Conservation (phyloP, 2,329 filamentous ascomycete species). For the Chaetomiaceae sp. region DNA sequence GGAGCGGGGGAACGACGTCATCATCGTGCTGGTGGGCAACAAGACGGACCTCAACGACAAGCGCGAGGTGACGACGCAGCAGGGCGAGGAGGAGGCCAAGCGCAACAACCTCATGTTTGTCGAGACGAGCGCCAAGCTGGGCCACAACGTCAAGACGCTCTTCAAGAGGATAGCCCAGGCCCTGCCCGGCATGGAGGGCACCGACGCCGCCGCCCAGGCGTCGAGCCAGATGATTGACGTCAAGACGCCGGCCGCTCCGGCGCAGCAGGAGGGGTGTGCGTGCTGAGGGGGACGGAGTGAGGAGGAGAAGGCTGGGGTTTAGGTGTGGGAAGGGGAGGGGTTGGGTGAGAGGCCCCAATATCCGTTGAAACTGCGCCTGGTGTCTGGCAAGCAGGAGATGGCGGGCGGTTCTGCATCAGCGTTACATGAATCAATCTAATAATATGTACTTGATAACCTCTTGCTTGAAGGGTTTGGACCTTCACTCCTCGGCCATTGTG, state of each 20-base stretch:
- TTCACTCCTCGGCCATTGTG: too few species aligned
- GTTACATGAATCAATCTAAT: constrained; percentile 22
- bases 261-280: constrained; percentile 68
- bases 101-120: constrained; percentile 99
- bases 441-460: constrained; percentile 18
- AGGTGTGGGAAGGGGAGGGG: not conserved
- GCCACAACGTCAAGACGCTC: constrained; percentile 95
- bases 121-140: constrained; percentile 95
- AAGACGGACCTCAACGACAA: constrained; percentile 99
- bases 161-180: constrained; percentile 99
- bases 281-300: constrained; percentile 41
- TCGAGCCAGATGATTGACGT: constrained; percentile 88
- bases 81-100: constrained; percentile 97
- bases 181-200: constrained; percentile 93
- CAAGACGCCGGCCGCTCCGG: constrained; percentile 64
- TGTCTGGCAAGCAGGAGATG: constrained; percentile 7
- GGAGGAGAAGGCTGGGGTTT: not conserved
- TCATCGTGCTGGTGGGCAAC: constrained; percentile 97
- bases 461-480: not conserved
- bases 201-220: constrained; percentile 69
- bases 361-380: not conserved
- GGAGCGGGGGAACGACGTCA: constrained; percentile 96
- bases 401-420: constrained; percentile 21
- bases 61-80: constrained; percentile 90
- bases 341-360: too few species aligned